Conservation (phyloP, 257 asterid species). For the Solanum appendiculatum region DNA sequence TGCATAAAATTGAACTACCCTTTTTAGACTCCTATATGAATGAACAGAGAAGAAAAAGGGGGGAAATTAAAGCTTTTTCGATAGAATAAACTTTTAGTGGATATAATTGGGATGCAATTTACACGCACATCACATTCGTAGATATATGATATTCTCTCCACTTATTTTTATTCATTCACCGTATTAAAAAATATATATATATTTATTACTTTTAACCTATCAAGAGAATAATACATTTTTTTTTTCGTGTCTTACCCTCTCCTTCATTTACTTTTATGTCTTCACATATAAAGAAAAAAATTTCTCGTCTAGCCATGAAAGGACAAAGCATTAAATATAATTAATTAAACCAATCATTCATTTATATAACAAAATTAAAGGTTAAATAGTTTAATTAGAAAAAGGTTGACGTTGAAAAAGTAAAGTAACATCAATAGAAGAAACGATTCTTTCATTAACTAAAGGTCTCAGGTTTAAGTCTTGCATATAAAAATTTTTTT, state of each 20-base stretch:
- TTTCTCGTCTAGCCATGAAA: not conserved
- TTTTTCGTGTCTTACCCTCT: not conserved
- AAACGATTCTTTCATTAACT: accelerated
- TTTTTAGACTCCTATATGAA: not conserved
- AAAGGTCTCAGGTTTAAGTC: accelerated
- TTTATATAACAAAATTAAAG: not conserved
- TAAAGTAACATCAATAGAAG: not conserved
- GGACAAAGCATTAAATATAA: not conserved
- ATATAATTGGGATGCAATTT: not conserved
- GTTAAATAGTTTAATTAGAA: not conserved
- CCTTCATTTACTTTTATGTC: not conserved
- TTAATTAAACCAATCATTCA: not conserved
- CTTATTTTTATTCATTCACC: too few relatives aligned
- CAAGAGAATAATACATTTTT: too few relatives aligned
- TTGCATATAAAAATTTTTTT: too few relatives aligned
- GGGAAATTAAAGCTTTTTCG: not conserved
- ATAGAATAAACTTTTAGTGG: not conserved
- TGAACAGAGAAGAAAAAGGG: not conserved
- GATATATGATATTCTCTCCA: too few relatives aligned
- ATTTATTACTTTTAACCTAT: too few relatives aligned
- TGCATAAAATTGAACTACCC: not conserved
- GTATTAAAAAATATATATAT: too few relatives aligned
- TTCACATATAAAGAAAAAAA: not conserved
- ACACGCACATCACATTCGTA: too few relatives aligned
- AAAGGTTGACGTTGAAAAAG: slow-evolving; percentile 1